Evolutionary conservation across 257 asterid species (phyloP).

Genomic region (Solanum tacnaense): DNA sequence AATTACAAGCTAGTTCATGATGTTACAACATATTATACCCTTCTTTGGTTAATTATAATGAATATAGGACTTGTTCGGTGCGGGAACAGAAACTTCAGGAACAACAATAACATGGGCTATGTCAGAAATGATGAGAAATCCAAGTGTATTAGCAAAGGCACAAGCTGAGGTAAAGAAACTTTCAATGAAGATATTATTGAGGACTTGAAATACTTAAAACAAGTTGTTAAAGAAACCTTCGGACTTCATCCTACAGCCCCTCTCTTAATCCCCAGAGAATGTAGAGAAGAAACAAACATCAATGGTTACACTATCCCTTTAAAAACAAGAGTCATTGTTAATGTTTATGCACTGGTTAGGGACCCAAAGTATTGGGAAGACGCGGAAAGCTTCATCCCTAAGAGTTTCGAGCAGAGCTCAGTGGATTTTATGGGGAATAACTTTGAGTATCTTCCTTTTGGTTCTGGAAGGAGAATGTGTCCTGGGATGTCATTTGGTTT

Average conservation of each 20-base stretch:
- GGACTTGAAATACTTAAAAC: background rate
- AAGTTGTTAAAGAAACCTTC: background rate
- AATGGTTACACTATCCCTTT: background rate
- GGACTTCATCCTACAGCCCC: background rate
- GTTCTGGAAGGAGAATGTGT: background rate
- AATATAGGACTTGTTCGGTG: background rate
- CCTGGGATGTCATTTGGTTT: background rate
- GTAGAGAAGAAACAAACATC: background rate
- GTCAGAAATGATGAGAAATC: conserved; percentile 3
- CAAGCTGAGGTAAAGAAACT: background rate
- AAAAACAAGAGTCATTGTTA: background rate
- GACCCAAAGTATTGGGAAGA: background rate
- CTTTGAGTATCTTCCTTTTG: background rate
- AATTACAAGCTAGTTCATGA: too few species aligned
- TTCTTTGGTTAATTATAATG: background rate
- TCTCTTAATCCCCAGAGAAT: background rate
- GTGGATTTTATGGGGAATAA: background rate
- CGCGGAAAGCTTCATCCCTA: background rate
- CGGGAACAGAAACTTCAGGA: background rate
- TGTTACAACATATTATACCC: background rate
- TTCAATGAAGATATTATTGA: background rate
- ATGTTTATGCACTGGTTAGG: background rate
- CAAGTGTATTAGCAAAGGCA: background rate
- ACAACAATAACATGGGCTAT: conserved; percentile 3
- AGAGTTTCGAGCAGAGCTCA: background rate